Evolutionary conservation across 306 rosid species (phyloP).

Genomic region (Arachis hypogaea): DNA sequence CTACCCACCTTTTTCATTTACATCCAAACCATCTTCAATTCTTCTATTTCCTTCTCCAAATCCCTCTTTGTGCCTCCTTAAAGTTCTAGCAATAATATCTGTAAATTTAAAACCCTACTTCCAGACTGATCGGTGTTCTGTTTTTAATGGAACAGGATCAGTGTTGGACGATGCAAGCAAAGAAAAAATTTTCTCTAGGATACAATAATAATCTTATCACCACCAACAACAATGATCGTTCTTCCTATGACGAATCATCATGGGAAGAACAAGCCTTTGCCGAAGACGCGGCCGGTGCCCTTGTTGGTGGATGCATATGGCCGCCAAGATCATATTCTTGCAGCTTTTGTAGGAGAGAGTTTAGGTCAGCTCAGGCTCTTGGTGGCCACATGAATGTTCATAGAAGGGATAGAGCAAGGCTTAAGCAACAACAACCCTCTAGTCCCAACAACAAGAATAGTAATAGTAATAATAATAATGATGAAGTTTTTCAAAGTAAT

Average conservation of each 20-base stretch:
- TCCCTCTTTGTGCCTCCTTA: neutral
- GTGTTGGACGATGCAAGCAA: constrained; percentile 64
- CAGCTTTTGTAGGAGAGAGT: constrained; percentile 89
- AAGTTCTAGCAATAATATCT: constrained; percentile 20
- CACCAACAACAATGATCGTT: constrained; percentile 27
- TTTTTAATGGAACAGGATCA: constrained; percentile 66
- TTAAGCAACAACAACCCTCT: constrained; percentile 73
- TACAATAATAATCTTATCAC: constrained; percentile 14
- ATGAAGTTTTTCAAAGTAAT: neutral
- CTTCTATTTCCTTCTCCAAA: constrained; percentile 4
- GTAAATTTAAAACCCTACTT: too few relatives aligned
- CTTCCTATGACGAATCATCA: constrained; percentile 61
- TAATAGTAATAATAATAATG: neutral
- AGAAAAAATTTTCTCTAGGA: constrained; percentile 55
- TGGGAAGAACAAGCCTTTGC: constrained; percentile 99
- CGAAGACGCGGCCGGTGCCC: constrained; percentile 71
- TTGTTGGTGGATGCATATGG: constrained; percentile 91
- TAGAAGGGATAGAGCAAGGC: constrained; percentile 85
- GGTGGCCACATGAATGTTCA: constrained; percentile 99
- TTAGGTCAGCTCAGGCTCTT: constrained; percentile 90
- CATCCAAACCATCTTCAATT: neutral
- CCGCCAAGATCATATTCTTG: constrained; percentile 95
- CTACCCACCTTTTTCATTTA: neutral
- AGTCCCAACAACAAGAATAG: constrained; percentile 40
- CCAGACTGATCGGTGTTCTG: neutral